phyloP scores from a whole-genome alignment of 1,284 basidiomycete genomes.

The Neonothopanus nambi region DNA sequence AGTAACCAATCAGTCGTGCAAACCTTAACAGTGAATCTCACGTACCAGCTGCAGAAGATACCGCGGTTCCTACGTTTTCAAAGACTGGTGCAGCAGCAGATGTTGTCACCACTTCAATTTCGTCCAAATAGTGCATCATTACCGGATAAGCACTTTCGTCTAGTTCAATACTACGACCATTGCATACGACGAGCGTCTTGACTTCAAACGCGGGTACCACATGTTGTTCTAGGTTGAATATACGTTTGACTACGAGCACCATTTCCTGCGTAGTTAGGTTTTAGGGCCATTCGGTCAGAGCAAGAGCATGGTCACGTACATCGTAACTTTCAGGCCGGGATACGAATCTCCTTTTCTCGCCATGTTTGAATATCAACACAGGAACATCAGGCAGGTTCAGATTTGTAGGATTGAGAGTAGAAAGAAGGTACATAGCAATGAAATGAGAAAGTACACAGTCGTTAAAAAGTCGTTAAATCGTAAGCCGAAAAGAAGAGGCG shows the following conservation, averaged over 20 bases:
- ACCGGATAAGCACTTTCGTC: constrained; percentile 7
- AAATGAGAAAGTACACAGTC: too few relatives aligned
- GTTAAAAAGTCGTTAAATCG: too few relatives aligned
- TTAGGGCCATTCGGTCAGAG: background rate
- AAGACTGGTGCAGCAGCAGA: background rate
- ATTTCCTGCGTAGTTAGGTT: background rate
- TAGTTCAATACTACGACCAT: constrained; percentile 1
- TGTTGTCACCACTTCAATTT: constrained; percentile 3
- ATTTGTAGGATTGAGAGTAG: too few relatives aligned
- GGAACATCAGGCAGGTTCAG: background rate
- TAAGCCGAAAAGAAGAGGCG: too few relatives aligned
- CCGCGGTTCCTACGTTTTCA: background rate
- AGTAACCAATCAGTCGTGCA: too few relatives aligned
- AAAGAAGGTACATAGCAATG: too few relatives aligned
- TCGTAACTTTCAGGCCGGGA: constrained; percentile 3
- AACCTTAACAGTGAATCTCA: too few relatives aligned
- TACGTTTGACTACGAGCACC: constrained; percentile 7
- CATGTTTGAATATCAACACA: constrained; percentile 1
- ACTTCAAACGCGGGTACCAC: background rate
- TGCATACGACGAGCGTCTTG: background rate
- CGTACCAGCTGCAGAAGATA: background rate
- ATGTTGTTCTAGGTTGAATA: constrained; percentile 2
- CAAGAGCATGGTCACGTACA: background rate
- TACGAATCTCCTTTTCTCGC: constrained; percentile 4
- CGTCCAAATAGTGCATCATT: background rate